Percentiles rank a stretch among this genome's conserved stretches.
These are phyloP conservation scores for Lactarius quietus DNA, from an alignment of 768 basidiomycete species.

Conservation along the genomic window DNA sequence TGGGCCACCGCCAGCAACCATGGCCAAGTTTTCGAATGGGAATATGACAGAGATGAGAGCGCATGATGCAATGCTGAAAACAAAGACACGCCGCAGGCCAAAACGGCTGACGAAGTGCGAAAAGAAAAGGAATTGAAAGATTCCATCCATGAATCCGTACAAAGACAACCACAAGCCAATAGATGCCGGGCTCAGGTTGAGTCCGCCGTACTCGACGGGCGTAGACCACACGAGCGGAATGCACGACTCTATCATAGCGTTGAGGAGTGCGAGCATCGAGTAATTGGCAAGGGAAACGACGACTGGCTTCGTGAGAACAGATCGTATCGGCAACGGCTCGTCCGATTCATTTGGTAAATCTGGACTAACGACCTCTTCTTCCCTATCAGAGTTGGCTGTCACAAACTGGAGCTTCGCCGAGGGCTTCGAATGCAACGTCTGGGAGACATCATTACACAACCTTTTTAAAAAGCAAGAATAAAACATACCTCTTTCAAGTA, in stretches of 20 bases:
- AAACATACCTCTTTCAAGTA: slow-evolving; percentile 6
- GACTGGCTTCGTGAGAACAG: slow-evolving; percentile 28
- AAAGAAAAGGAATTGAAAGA: slow-evolving; percentile 39
- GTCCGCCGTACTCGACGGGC: slow-evolving; percentile 27
- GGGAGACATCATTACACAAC: neutral
- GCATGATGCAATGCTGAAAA: slow-evolving; percentile 28
- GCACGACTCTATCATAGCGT: slow-evolving; percentile 39
- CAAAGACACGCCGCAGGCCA: slow-evolving; percentile 37
- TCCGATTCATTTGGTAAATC: neutral
- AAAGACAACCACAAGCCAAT: slow-evolving; percentile 39
- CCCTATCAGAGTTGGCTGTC: neutral
- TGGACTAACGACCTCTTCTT: neutral
- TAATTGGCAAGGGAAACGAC: slow-evolving; percentile 43
- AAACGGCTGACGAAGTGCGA: slow-evolving; percentile 34
- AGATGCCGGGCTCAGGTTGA: slow-evolving; percentile 35
- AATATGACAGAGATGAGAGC: slow-evolving; percentile 30
- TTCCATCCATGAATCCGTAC: slow-evolving; percentile 37
- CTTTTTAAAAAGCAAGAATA: neutral
- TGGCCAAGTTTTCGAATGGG: slow-evolving; percentile 23
- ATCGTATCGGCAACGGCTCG: slow-evolving; percentile 34
- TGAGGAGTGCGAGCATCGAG: slow-evolving; percentile 41
- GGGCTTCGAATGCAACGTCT: neutral
- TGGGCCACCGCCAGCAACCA: neutral
- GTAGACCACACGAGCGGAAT: slow-evolving; percentile 44
- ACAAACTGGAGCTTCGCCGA: neutral